Evolutionary conservation across 2,329 filamentous ascomycete genomes (phyloP).

Genomic region (Xylariaceae sp.): DNA sequence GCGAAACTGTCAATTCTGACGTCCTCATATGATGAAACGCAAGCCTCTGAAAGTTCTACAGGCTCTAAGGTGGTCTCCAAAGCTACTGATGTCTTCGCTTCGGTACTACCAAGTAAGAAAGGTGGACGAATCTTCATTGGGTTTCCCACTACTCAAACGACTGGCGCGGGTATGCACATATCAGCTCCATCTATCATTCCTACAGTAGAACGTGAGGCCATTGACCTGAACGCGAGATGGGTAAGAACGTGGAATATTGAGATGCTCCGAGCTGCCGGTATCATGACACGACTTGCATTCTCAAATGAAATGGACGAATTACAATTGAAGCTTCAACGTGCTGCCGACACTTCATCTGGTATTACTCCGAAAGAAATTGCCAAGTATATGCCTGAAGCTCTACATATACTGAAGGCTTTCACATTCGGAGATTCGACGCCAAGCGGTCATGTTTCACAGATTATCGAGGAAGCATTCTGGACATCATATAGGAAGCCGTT

Average conservation of each 20-base stretch:
- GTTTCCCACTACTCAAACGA: conserved; percentile 96
- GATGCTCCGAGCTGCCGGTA: conserved; percentile 86
- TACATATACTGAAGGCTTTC: conserved; percentile 85
- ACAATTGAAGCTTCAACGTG: conserved; percentile 59
- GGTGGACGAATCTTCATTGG: conserved; percentile 93
- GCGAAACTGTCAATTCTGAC: conserved; percentile 88
- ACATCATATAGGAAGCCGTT: conserved; percentile 79
- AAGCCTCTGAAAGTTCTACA: conserved; percentile 63
- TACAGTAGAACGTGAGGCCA: conserved; percentile 94
- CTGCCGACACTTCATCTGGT: conserved; percentile 48
- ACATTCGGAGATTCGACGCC: conserved; percentile 90
- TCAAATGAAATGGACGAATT: conserved; percentile 82
- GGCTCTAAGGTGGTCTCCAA: conserved; percentile 52
- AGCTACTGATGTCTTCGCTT: conserved; percentile 80
- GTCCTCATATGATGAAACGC: conserved; percentile 82
- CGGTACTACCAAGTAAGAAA: conserved; percentile 85
- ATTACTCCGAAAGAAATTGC: conserved; percentile 66
- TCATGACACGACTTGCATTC: conserved; percentile 87
- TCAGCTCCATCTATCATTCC: conserved; percentile 96
- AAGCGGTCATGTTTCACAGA: conserved; percentile 77
- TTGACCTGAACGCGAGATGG: conserved; percentile 93
- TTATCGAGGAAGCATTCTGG: conserved; percentile 96
- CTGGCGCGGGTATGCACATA: conserved; percentile 88
- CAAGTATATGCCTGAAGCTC: conserved; percentile 73
- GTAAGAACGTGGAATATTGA: conserved; percentile 96